phyloP scores from a whole-genome alignment of 129 eudicot species.

The Heracleum sosnowskyi region DNA sequence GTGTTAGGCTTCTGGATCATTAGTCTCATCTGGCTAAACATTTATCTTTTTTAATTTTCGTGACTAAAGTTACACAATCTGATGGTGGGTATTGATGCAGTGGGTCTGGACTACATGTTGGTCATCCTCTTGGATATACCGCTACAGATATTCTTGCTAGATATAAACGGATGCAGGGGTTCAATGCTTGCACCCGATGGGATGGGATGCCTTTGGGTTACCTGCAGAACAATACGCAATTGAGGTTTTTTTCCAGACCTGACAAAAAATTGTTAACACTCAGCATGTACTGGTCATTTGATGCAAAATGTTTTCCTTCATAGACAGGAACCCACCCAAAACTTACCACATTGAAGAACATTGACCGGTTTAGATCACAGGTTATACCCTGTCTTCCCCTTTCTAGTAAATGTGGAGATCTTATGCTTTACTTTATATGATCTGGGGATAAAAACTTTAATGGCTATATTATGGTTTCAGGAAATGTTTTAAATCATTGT shows the following conservation, averaged over 20 bases:
- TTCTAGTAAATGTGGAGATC: neutral
- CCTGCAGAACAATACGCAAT: conserved; percentile 99
- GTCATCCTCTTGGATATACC: conserved; percentile 99
- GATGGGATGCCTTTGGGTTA: conserved; percentile 98
- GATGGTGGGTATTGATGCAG: conserved; percentile 30
- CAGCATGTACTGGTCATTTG: neutral
- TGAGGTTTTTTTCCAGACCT: conserved; percentile 39
- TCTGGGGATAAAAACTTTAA: neutral
- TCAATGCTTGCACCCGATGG: conserved; percentile 97
- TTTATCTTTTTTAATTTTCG: neutral
- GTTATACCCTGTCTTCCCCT: conserved; percentile 23
- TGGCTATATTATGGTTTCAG: neutral
- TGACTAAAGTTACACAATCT: neutral
- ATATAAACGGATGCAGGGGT: conserved; percentile 92
- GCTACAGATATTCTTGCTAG: conserved; percentile 98
- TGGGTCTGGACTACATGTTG: conserved; percentile 99
- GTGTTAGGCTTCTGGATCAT: neutral
- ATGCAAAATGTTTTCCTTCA: conserved; percentile 9
- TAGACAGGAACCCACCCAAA: conserved; percentile 99
- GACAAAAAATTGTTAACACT: neutral
- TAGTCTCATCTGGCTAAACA: neutral
- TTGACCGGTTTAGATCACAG: conserved; percentile 82
- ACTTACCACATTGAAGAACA: conserved; percentile 67
- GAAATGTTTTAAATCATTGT: neutral
- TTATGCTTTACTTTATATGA: neutral